Percentiles rank a stretch among this genome's conserved stretches.
phyloP scores from a whole-genome alignment of 257 asterid species.

The Anisodus acutangulus region DNA sequence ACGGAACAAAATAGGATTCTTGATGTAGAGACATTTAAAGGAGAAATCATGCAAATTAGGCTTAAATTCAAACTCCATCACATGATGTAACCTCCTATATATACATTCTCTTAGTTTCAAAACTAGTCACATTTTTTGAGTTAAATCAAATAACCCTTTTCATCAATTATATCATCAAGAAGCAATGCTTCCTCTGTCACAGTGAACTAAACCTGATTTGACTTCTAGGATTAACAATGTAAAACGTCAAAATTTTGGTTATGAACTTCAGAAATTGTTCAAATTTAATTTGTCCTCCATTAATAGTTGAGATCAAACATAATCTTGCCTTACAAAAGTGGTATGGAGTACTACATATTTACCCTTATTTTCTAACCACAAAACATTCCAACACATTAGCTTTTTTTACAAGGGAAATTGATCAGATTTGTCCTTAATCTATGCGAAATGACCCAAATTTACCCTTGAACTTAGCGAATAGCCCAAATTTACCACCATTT shows the following conservation, averaged over 20 bases:
- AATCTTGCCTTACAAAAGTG: too few species aligned
- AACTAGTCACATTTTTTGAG: background rate
- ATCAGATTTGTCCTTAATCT: too few species aligned
- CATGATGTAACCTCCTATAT: background rate
- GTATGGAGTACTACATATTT: too few species aligned
- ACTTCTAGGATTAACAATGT: background rate
- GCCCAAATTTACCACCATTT: too few species aligned
- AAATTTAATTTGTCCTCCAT: background rate
- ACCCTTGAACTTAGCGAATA: too few species aligned
- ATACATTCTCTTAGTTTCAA: background rate
- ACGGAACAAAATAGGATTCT: background rate
- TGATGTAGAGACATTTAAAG: background rate
- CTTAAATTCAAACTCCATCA: background rate
- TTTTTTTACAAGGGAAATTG: too few species aligned
- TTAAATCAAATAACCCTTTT: background rate
- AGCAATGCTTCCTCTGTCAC: background rate
- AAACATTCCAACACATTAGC: too few species aligned
- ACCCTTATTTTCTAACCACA: too few species aligned
- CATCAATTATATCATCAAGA: slow-evolving; percentile 8
- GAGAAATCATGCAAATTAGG: background rate
- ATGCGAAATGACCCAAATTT: too few species aligned
- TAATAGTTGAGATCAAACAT: background rate
- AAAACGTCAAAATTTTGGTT: too few species aligned
- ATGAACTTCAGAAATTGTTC: too few species aligned
- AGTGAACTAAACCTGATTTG: background rate